Evolutionary conservation across 129 eudicot species (phyloP).

Genomic region (Tanacetum coccineum): DNA sequence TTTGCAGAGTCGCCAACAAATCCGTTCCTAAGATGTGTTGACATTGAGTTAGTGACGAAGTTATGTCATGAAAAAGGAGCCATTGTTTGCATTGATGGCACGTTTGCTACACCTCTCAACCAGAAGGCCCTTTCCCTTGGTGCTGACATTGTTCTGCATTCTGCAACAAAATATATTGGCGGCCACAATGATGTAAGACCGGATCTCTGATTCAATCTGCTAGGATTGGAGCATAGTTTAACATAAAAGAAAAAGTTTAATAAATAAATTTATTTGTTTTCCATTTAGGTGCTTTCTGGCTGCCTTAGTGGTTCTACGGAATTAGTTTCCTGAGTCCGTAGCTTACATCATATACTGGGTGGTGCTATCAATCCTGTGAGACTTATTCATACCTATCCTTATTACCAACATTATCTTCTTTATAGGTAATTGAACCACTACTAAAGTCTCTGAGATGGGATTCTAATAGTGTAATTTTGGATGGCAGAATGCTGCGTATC

Average conservation of each 20-base stretch:
- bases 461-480: background rate
- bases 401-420: background rate
- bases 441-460: too few species aligned
- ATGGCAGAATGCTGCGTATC: slow-evolving; percentile 73
- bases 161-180: slow-evolving; percentile 79
- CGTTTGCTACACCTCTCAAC: slow-evolving; percentile 86
- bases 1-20: slow-evolving; percentile 89
- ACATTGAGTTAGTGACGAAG: slow-evolving; percentile 76
- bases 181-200: slow-evolving; percentile 89
- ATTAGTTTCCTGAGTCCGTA: slow-evolving; percentile 59
- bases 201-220: background rate
- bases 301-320: slow-evolving; percentile 78
- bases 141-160: slow-evolving; percentile 80
- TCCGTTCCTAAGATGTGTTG: slow-evolving; percentile 81
- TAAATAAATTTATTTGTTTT: background rate
- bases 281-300: slow-evolving; percentile 76
- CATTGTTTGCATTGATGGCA: slow-evolving; percentile 81
- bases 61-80: slow-evolving; percentile 82
- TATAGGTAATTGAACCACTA: too few species aligned
- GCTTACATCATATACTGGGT: slow-evolving; percentile 77
- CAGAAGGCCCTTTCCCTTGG: slow-evolving; percentile 91
- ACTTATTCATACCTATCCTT: too few species aligned
- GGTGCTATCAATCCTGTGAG: slow-evolving; percentile 67
- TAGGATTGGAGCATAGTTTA: background rate
- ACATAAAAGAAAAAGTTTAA: too few species aligned